phyloP scores from a whole-genome alignment of 208 protist species.

The Crithidia bombi region DNA sequence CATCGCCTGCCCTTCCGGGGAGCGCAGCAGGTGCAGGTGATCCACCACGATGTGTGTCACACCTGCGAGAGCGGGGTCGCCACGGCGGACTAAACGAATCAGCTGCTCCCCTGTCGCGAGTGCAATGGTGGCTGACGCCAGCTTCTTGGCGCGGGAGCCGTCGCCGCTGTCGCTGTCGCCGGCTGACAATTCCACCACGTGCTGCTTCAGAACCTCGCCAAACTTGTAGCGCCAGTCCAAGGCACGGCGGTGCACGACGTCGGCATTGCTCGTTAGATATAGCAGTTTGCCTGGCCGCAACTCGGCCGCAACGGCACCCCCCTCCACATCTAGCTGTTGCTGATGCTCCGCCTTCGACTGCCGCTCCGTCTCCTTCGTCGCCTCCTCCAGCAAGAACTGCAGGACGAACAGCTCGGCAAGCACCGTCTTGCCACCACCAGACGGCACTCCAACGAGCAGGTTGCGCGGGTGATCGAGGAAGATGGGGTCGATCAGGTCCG shows the following conservation, averaged over 20 bases:
- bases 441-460: constrained; percentile 96
- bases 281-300: constrained; percentile 57
- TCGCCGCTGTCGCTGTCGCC: not conserved
- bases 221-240: constrained; percentile 88
- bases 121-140: constrained; percentile 55
- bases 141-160: constrained; percentile 12
- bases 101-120: constrained; percentile 63
- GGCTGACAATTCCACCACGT: constrained; percentile 50
- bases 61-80: constrained; percentile 41
- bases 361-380: constrained; percentile 40
- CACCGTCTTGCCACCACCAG: constrained; percentile 95
- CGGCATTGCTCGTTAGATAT: constrained; percentile 79
- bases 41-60: constrained; percentile 86
- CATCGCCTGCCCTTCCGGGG: constrained; percentile 70
- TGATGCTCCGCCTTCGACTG: not conserved
- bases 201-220: constrained; percentile 64
- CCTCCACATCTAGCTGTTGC: not conserved
- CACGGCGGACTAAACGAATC: constrained; percentile 53
- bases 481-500: constrained; percentile 92
- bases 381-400: constrained; percentile 74
- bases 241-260: constrained; percentile 72
- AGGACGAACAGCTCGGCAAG: constrained; percentile 88
- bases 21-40: constrained; percentile 82
- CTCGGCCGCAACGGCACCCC: not conserved
- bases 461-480: constrained; percentile 95